A percentile compares a stretch with the other conserved stretches of the same genome.
Evolutionary conservation across 495 filamentous ascomycete species (phyloP).

Genomic region (Podospora pseudopauciseta): DNA sequence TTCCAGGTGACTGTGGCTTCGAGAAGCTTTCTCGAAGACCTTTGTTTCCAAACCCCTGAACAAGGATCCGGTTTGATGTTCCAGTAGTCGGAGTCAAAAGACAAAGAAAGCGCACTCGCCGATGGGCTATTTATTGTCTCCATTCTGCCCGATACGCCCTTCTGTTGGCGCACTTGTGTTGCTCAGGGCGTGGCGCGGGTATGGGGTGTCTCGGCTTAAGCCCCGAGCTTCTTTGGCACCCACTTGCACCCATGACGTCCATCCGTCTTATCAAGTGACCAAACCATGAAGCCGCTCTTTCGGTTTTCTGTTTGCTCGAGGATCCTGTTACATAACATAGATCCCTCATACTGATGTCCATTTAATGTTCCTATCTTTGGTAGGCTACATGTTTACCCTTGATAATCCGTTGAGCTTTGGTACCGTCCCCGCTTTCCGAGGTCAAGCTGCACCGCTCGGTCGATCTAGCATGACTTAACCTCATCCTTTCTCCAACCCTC

Average conservation of each 20-base stretch:
- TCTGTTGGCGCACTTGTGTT: not conserved
- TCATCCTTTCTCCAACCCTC: too few relatives aligned
- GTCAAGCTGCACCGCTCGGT: too few relatives aligned
- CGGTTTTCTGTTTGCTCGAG: not conserved
- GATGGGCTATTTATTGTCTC: conserved; percentile 9
- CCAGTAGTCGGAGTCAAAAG: not conserved
- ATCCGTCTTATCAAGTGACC: conserved; percentile 19
- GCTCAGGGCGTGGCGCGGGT: not conserved
- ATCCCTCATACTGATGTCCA: not conserved
- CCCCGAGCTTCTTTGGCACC: not conserved
- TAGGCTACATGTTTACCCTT: not conserved
- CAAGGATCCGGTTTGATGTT: not conserved
- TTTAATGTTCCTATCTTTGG: not conserved
- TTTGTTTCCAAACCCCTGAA: not conserved
- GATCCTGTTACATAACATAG: conserved; percentile 12
- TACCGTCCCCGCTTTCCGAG: too few relatives aligned
- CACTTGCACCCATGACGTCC: conserved; percentile 12
- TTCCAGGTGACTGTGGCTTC: conserved; percentile 8
- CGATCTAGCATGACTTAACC: too few relatives aligned
- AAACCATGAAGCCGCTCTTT: not conserved
- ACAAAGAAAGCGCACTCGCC: conserved; percentile 1
- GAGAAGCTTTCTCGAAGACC: not conserved
- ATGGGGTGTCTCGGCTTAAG: conserved; percentile 21
- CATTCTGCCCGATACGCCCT: not conserved
- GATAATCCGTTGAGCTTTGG: too few relatives aligned